Evolutionary conservation across 2,329 filamentous ascomycete species (phyloP), one percentile per base, ranked within the genome.

Genomic region (Fusarium tjaetaba): DNA sequence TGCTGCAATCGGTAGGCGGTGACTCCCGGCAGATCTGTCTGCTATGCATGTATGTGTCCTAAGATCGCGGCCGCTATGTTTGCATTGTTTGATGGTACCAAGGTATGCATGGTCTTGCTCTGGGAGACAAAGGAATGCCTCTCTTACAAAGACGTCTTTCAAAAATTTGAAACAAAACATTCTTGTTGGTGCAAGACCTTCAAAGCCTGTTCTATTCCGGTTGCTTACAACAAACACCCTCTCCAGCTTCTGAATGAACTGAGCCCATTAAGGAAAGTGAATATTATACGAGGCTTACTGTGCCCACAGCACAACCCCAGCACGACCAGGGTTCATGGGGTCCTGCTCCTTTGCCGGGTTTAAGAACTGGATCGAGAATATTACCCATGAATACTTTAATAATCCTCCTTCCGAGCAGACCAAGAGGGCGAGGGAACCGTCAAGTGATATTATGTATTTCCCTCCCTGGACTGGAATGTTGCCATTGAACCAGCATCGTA

Each of bases 311-410:
- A 28, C 30, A 43, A 26, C 59, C 67, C 51, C 20, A 36, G 30
- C 16, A 43, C n/a, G 15, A 57, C n/a, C 48, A 41, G 53, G 61
- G 63, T 18, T 41, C 41, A 39, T 36, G 41, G 53, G 63, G 30
- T 24, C 28, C 28, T 26, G 22, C 32, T 51, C 48, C 30, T 51
- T 18, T 51, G 53, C 39, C 67, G 60, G 65, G 20, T 58, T 53
- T 70, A 65, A 59, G 45, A 58, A 30, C 51, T 65, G 24, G 30
- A 65, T 70, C 51, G 34, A 70, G 65, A 48, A 26, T 67, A 51
- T 64, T 45, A 70, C n/a, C 67, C 66, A 58, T 64, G 58, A 30
- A 62, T 41, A 58, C 64, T 61, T 46, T 71, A 71, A 63, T 45
- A 28, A 71, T 71, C 46, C 53, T 56, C 38, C 58, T 59, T 45